These are phyloP conservation scores for Claviceps sp. DNA, from an alignment of 2,329 filamentous ascomycete genomes.

Conservation along the genomic window DNA sequence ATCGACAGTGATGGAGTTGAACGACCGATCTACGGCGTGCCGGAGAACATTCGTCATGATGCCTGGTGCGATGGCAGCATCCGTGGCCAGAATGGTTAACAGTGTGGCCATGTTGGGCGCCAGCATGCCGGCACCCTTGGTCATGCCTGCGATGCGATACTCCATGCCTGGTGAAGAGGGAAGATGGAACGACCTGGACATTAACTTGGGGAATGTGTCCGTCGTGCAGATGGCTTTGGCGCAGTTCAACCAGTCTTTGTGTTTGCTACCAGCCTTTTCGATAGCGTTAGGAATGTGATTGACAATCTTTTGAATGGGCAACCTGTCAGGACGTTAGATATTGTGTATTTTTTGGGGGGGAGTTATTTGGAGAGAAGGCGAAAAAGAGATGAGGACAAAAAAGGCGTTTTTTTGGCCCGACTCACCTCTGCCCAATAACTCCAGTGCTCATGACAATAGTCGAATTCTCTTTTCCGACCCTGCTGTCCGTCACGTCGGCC, in stretches of 20 bases:
- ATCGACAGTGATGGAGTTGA: conserved; percentile 95
- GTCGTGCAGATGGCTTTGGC: conserved; percentile 95
- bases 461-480: conserved; percentile 32
- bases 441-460: conserved; percentile 98
- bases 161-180: conserved; percentile 62
- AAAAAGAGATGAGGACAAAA: too few relatives aligned
- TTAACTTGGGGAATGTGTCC: conserved; percentile 93
- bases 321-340: conserved; percentile 26
- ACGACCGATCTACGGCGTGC: conserved; percentile 66
- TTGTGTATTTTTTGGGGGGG: neutral
- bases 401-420: neutral
- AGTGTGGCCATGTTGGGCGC: conserved; percentile 98
- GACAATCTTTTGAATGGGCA: conserved; percentile 86
- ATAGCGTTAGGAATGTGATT: conserved; percentile 67
- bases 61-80: conserved; percentile 60
- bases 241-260: conserved; percentile 75
- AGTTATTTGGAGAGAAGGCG: too few relatives aligned
- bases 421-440: conserved; percentile 81
- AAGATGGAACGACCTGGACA: conserved; percentile 71
- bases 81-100: conserved; percentile 81
- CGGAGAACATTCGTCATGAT: conserved; percentile 59
- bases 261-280: conserved; percentile 54
- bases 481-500: conserved; percentile 63
- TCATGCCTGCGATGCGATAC: conserved; percentile 86
- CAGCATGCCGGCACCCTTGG: conserved; percentile 98